phyloP scores from a whole-genome alignment of 2,329 filamentous ascomycete genomes.

The Penicillium sp. region DNA sequence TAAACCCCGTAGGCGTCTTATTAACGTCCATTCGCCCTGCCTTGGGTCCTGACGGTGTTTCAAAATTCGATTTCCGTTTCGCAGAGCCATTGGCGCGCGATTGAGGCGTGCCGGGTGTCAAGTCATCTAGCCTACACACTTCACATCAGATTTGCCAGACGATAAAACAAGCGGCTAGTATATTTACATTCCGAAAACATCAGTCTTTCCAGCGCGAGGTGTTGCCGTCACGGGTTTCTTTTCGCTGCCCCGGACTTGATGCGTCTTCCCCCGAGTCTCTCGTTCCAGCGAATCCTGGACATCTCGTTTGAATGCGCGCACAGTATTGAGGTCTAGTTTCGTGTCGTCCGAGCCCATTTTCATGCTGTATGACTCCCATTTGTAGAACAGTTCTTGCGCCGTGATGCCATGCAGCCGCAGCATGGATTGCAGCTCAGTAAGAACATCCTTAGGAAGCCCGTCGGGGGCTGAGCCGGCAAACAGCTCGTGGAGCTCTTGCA shows the following conservation, averaged over 20 bases:
- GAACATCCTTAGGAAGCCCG: conserved; percentile 69
- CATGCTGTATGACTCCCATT: conserved; percentile 98
- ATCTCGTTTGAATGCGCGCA: conserved; percentile 77
- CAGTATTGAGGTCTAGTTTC: conserved; percentile 64
- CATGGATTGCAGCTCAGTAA: conserved; percentile 79
- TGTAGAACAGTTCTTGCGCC: conserved; percentile 87
- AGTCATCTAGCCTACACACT: conserved; percentile 56
- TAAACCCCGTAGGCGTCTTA: conserved; percentile 49
- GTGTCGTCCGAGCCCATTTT: conserved; percentile 84
- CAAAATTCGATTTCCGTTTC: conserved; percentile 52
- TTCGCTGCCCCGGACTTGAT: conserved; percentile 60
- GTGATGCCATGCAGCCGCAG: conserved; percentile 76
- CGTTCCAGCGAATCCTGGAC: conserved; percentile 81
- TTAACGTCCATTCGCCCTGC: conserved; percentile 41
- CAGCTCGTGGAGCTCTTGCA: conserved; percentile 54
- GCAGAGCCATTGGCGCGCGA: conserved; percentile 40
- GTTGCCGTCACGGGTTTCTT: conserved; percentile 56
- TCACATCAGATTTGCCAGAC: conserved; percentile 14
- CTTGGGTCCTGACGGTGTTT: conserved; percentile 43
- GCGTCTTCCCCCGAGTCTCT: conserved; percentile 62
- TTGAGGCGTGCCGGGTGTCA: conserved; percentile 61
- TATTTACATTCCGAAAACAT: conserved; percentile 78
- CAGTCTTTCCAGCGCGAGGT: conserved; percentile 58
- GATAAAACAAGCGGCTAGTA: background rate
- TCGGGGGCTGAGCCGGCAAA: conserved; percentile 54